These are phyloP conservation scores for Lolium rigidum DNA, from an alignment of 176 grass and related monocot genomes.

Conservation along the genomic window DNA sequence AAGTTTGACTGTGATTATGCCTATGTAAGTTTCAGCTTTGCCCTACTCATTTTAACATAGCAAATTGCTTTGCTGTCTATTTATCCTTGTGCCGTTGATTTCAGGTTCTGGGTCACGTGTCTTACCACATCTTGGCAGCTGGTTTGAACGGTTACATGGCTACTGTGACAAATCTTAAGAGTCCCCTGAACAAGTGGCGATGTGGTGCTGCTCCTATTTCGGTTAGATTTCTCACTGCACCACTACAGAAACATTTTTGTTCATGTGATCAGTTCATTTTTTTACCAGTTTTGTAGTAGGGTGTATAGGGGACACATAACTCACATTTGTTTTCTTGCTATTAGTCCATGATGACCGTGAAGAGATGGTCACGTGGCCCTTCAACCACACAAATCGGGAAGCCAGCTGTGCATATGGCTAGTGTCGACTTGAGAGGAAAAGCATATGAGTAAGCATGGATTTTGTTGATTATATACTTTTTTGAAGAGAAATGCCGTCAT, in stretches of 20 bases:
- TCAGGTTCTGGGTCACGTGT: slow-evolving; percentile 96
- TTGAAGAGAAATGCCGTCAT: background rate
- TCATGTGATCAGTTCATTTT: background rate
- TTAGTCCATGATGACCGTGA: slow-evolving; percentile 98
- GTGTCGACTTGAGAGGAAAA: slow-evolving; percentile 93
- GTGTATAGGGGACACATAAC: slow-evolving; percentile 24
- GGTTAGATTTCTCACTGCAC: slow-evolving; percentile 48
- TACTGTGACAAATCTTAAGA: slow-evolving; percentile 98
- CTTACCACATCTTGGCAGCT: slow-evolving; percentile 92
- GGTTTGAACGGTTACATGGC: slow-evolving; percentile 97
- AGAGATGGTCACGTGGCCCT: slow-evolving; percentile 83
- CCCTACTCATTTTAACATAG: slow-evolving; percentile 11
- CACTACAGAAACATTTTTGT: slow-evolving; percentile 15
- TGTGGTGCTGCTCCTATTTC: slow-evolving; percentile 98
- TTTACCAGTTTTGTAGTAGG: background rate
- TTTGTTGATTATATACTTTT: background rate
- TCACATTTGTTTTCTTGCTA: slow-evolving; percentile 25
- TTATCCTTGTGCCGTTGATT: slow-evolving; percentile 38
- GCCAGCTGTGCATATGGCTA: slow-evolving; percentile 91
- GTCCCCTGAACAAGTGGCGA: slow-evolving; percentile 90
- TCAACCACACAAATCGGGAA: slow-evolving; percentile 79
- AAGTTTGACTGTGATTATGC: slow-evolving; percentile 99
- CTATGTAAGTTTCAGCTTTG: slow-evolving; percentile 64
- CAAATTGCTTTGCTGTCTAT: slow-evolving; percentile 28
- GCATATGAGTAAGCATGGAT: slow-evolving; percentile 85